Evolutionary conservation across 176 grass and related monocot species (phyloP).

Genomic region (Avena insularis): DNA sequence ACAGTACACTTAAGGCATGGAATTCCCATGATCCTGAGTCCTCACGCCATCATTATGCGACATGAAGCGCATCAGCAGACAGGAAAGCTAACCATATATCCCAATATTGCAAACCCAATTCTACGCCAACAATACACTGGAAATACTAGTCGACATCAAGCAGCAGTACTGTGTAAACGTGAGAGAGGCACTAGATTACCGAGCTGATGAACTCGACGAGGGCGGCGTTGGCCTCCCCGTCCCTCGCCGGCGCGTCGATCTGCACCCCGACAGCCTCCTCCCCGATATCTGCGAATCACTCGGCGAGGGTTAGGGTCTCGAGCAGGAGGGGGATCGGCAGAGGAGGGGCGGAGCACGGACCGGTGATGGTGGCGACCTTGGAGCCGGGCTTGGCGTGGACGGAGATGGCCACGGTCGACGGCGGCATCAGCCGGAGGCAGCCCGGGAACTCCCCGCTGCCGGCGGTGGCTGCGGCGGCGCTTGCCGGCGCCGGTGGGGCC

Average conservation of each 20-base stretch:
- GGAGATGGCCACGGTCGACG: conserved; percentile 86
- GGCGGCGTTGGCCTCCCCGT: conserved; percentile 94
- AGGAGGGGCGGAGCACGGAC: conserved; percentile 29
- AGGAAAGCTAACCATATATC: not conserved
- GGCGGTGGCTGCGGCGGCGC: not conserved
- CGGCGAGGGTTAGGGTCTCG: not conserved
- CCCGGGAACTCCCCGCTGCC: conserved; percentile 44
- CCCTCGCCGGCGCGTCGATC: conserved; percentile 93
- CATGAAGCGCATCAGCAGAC: not conserved
- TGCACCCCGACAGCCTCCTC: conserved; percentile 88
- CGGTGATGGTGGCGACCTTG: conserved; percentile 89
- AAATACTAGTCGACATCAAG: not conserved
- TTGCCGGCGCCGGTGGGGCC: conserved; percentile 8
- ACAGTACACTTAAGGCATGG: not conserved
- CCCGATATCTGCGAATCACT: conserved; percentile 62
- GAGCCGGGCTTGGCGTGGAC: conserved; percentile 92
- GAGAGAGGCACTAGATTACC: conserved; percentile 33
- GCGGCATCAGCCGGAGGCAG: conserved; percentile 73
- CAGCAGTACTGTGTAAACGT: not conserved
- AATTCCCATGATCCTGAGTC: no score
- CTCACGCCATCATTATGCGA: not conserved
- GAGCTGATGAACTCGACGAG: conserved; percentile 92
- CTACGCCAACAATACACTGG: not conserved
- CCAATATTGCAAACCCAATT: not conserved
- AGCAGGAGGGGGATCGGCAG: not conserved